These are phyloP conservation scores for Amanita fuliginea DNA, from an alignment of 768 basidiomycete species.

Conservation along the genomic window DNA sequence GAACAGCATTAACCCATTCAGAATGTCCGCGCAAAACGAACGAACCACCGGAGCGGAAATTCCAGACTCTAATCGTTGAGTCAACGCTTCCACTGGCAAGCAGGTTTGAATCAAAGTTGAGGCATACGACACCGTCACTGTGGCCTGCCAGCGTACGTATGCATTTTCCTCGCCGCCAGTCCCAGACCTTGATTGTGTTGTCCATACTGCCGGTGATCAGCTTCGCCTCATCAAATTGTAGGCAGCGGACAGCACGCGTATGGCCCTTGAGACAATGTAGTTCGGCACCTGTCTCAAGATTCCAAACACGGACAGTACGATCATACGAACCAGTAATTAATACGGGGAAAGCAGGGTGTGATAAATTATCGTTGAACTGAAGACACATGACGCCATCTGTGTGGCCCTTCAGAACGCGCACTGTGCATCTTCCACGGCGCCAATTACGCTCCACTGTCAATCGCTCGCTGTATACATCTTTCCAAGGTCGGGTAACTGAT, in stretches of 20 bases:
- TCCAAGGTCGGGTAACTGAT: conserved; percentile 83
- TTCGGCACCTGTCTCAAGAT: conserved; percentile 82
- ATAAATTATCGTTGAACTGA: conserved; percentile 80
- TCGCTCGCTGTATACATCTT: conserved; percentile 96
- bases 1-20: conserved; percentile 95
- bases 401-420: conserved; percentile 83
- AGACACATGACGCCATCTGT: conserved; percentile 96
- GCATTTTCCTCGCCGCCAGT: conserved; percentile 85
- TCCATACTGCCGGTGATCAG: conserved; percentile 97
- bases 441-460: conserved; percentile 94
- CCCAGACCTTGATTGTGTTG: conserved; percentile 89
- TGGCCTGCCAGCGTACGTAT: conserved; percentile 86
- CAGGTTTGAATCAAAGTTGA: conserved; percentile 86
- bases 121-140: conserved; percentile 81
- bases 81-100: conserved; percentile 92
- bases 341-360: conserved; percentile 80
- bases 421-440: conserved; percentile 84
- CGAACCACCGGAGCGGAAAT: conserved; percentile 82
- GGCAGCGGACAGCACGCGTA: conserved; percentile 78
- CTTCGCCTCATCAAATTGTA: conserved; percentile 94
- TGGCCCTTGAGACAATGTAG: conserved; percentile 83
- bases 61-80: conserved; percentile 92
- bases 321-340: conserved; percentile 98
- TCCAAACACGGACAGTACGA: conserved; percentile 91
- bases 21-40: conserved; percentile 88